A percentile compares a stretch with the other conserved stretches of the same genome.
These are phyloP conservation scores for Chrysoporthe austroafricana DNA, from an alignment of 2,329 filamentous ascomycete species.

Conservation along the genomic window DNA sequence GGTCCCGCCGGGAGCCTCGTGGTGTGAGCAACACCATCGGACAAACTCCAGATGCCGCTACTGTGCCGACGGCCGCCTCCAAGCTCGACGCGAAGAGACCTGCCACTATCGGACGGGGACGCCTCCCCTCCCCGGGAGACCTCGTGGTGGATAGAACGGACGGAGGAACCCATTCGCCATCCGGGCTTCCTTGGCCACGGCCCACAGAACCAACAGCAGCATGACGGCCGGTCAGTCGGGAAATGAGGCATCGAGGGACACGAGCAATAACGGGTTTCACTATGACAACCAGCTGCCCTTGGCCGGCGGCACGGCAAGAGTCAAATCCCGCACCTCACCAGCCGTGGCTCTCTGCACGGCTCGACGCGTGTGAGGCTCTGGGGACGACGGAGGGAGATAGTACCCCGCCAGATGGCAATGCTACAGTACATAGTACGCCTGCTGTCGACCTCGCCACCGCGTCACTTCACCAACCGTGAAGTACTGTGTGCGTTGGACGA, in stretches of 20 bases:
- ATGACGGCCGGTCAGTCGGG: conserved; percentile 5
- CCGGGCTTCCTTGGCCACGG: neutral
- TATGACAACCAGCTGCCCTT: neutral
- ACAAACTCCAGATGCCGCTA: too few relatives aligned
- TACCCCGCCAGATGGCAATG: too few relatives aligned
- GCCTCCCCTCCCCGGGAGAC: neutral
- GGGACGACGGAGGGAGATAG: too few relatives aligned
- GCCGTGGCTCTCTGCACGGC: too few relatives aligned
- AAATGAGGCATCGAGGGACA: conserved; percentile 8
- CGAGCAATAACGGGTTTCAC: conserved; percentile 5
- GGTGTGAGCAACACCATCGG: too few relatives aligned
- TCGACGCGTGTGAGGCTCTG: too few relatives aligned
- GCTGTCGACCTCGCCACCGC: too few relatives aligned
- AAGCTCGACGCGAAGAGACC: neutral
- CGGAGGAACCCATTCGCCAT: neutral
- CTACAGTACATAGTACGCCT: too few relatives aligned
- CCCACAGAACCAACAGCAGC: neutral
- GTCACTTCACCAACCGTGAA: too few relatives aligned
- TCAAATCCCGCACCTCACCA: too few relatives aligned
- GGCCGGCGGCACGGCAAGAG: neutral
- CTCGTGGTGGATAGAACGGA: neutral
- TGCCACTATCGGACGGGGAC: conserved; percentile 1
- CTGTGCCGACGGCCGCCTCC: neutral
- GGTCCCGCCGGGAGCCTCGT: neutral
- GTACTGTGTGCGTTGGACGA: neutral